Conservation (phyloP, 176 grass and related monocot species). For the Alopecurus myosuroides region DNA sequence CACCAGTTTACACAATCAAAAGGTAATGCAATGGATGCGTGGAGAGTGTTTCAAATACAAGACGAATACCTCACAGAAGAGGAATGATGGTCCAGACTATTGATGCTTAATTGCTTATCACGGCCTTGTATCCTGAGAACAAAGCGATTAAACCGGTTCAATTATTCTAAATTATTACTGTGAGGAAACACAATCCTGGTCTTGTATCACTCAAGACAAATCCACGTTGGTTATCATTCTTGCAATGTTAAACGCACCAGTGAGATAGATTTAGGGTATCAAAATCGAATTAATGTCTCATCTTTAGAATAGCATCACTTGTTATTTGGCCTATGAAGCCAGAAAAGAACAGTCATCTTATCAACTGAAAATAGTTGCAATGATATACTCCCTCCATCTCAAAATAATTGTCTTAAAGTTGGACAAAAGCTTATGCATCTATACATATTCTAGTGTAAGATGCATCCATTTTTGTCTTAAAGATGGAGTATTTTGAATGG, state of each 20-base stretch:
- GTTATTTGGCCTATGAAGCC: background rate
- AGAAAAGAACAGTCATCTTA: background rate
- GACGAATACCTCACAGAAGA: background rate
- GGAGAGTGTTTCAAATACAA: background rate
- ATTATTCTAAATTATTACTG: background rate
- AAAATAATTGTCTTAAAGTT: no score
- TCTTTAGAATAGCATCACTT: background rate
- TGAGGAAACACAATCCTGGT: background rate
- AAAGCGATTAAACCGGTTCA: background rate
- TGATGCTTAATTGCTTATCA: background rate
- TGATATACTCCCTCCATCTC: no score
- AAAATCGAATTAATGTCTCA: background rate
- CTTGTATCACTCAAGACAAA: background rate
- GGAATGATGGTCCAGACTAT: background rate
- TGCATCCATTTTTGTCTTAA: no score
- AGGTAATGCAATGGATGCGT: background rate
- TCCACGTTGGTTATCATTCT: background rate
- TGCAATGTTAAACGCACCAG: background rate
- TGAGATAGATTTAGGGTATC: background rate
- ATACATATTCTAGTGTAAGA: no score
- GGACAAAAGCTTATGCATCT: no score
- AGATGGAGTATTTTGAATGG: background rate
- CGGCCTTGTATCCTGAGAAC: background rate
- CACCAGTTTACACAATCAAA: background rate
- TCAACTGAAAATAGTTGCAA: background rate